Conservation (phyloP, 2,329 filamentous ascomycete species). For the Hirsutella thompsonii region DNA sequence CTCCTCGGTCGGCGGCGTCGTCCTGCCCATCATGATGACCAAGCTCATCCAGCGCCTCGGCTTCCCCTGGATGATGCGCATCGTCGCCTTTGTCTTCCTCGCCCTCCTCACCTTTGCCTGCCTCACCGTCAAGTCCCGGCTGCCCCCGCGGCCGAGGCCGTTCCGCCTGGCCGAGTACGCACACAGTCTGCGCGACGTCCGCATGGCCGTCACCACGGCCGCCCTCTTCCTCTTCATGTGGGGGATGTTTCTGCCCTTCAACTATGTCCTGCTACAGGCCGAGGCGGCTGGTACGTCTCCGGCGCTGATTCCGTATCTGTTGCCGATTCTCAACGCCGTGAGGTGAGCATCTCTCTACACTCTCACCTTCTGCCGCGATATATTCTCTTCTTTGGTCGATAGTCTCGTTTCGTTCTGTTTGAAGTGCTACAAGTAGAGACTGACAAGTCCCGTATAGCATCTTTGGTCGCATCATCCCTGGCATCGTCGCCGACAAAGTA, state of each 20-base stretch:
- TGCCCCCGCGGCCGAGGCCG: slow-evolving; percentile 30
- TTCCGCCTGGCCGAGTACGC: slow-evolving; percentile 34
- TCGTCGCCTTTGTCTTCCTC: slow-evolving; percentile 32
- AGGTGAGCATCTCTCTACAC: slow-evolving; percentile 20
- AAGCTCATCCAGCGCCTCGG: slow-evolving; percentile 34
- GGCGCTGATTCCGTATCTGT: slow-evolving; percentile 29
- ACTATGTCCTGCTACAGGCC: slow-evolving; percentile 37
- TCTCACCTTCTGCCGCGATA: no score
- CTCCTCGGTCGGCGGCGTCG: slow-evolving; percentile 39
- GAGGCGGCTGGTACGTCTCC: slow-evolving; percentile 26
- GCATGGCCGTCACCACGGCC: slow-evolving; percentile 27
- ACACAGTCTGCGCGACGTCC: slow-evolving; percentile 30
- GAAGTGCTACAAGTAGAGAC: background rate
- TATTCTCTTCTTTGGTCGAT: no score
- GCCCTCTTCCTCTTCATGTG: slow-evolving; percentile 42
- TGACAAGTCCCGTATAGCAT: slow-evolving; percentile 20
- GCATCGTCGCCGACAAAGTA: slow-evolving; percentile 30
- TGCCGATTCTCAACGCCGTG: slow-evolving; percentile 44
- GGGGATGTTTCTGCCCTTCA: slow-evolving; percentile 42
- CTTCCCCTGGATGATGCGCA: slow-evolving; percentile 35
- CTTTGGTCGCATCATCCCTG: slow-evolving; percentile 37
- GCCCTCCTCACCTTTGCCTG: slow-evolving; percentile 20
- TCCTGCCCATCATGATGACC: slow-evolving; percentile 48
- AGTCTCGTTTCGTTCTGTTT: no score
- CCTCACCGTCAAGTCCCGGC: slow-evolving; percentile 23